Evolutionary conservation across 305 asterid species (phyloP).

Genomic region (Fraxinus sp.): DNA sequence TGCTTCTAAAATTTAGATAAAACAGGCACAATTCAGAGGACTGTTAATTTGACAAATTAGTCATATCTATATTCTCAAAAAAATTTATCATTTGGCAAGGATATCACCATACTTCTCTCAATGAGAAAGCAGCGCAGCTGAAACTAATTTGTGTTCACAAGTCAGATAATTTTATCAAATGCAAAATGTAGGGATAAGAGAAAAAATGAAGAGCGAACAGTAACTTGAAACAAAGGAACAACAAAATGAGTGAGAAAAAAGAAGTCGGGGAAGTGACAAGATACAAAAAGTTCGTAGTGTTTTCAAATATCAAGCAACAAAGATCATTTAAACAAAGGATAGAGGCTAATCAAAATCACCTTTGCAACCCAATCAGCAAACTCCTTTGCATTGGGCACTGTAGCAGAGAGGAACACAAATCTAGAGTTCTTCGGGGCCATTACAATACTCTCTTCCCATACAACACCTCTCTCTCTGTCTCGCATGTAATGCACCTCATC

Average conservation of each 20-base stretch:
- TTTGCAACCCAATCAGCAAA: slow-evolving; percentile 99
- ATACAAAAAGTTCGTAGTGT: neutral
- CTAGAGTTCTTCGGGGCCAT: slow-evolving; percentile 92
- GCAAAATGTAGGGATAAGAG: neutral
- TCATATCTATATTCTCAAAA: neutral
- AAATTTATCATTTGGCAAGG: neutral
- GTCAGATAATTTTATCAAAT: neutral
- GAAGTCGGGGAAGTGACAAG: neutral
- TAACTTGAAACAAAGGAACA: neutral
- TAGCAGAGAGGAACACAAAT: slow-evolving; percentile 90
- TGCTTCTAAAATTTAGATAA: slow-evolving; percentile 12
- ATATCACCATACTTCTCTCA: neutral
- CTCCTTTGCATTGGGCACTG: slow-evolving; percentile 93
- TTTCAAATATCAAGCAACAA: slow-evolving; percentile 7
- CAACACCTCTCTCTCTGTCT: slow-evolving; percentile 96
- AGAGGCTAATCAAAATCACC: slow-evolving; percentile 45
- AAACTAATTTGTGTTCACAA: neutral
- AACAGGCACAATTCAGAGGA: neutral
- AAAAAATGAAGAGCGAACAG: neutral
- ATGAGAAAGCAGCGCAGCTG: neutral
- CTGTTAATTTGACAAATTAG: neutral
- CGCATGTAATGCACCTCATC: slow-evolving; percentile 99
- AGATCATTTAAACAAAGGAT: neutral
- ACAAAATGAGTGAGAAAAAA: slow-evolving; percentile 5
- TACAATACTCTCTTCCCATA: slow-evolving; percentile 97